phyloP scores from a whole-genome alignment of 306 rosid genomes.

The Vicia villosa region DNA sequence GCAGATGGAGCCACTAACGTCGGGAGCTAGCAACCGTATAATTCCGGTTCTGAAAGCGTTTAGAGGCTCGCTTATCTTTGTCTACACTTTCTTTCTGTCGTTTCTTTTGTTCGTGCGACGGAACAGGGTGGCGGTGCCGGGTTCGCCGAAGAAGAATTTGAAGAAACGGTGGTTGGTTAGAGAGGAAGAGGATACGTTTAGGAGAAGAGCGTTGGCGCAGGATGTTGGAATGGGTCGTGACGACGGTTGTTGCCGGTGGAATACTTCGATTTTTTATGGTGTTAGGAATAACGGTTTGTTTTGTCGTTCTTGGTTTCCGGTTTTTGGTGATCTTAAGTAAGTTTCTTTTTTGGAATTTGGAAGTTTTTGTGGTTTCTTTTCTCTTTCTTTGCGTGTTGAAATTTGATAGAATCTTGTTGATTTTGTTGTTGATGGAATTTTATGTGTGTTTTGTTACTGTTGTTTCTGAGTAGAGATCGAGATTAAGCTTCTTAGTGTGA shows the following conservation, averaged over 20 bases:
- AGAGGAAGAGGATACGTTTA: conserved; percentile 80
- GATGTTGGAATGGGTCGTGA: conserved; percentile 60
- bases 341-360: background rate
- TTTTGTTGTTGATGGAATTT: background rate
- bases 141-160: conserved; percentile 51
- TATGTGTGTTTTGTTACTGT: background rate
- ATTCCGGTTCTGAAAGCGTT: conserved; percentile 78
- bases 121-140: conserved; percentile 22
- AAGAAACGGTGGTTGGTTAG: conserved; percentile 60
- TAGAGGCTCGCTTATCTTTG: conserved; percentile 54
- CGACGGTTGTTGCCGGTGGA: conserved; percentile 54
- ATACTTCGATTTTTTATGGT: conserved; percentile 70
- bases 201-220: conserved; percentile 81
- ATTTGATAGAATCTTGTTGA: background rate
- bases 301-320: conserved; percentile 86
- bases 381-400: conserved; percentile 6
- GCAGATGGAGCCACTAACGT: conserved; percentile 88
- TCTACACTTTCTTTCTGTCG: conserved; percentile 65
- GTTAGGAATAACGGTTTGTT: conserved; percentile 66
- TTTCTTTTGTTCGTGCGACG: conserved; percentile 53
- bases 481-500: background rate
- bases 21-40: conserved; percentile 98
- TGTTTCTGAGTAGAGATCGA: background rate
- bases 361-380: background rate
- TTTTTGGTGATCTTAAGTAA: conserved; percentile 65